phyloP scores from a whole-genome alignment of 1,284 basidiomycete species.

The Rhodotorula glutinis region DNA sequence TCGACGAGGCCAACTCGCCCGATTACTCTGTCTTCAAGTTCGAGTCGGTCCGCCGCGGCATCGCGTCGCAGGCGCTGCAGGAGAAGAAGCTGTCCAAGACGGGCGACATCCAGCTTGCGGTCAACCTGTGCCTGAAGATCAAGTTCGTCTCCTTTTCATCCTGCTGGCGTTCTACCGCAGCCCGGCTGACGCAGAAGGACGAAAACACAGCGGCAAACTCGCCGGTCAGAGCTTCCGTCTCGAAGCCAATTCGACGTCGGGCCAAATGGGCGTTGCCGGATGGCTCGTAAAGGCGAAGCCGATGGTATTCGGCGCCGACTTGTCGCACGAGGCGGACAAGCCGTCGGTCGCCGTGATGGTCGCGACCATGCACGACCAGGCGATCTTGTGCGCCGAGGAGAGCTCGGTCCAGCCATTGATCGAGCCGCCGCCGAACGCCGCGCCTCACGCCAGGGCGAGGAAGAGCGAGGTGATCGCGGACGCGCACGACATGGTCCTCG shows the following conservation, averaged over 20 bases:
- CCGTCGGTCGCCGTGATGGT: conserved; percentile 16
- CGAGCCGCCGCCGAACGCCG: not conserved
- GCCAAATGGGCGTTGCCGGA: not conserved
- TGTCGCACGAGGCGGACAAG: conserved; percentile 12
- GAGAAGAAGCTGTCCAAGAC: not conserved
- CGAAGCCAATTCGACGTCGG: not conserved
- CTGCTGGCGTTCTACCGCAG: not conserved
- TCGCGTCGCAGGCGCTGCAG: conserved; percentile 15
- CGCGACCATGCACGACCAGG: conserved; percentile 1
- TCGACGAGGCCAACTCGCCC: conserved; percentile 1
- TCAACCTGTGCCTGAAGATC: conserved; percentile 17
- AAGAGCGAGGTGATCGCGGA: conserved; percentile 10
- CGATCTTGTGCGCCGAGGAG: conserved; percentile 6
- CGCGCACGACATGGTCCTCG: conserved; percentile 8
- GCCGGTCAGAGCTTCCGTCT: conserved; percentile 9
- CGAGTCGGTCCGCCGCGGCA: not conserved
- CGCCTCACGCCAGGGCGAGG: not conserved
- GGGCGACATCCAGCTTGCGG: not conserved
- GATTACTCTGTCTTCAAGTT: conserved; percentile 20
- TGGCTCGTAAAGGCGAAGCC: not conserved
- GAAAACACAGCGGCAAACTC: conserved; percentile 14
- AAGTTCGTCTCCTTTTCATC: not conserved
- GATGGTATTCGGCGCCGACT: conserved; percentile 7
- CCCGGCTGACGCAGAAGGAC: not conserved
- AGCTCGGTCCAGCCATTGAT: conserved; percentile 2